Base-by-base conservation (phyloP, 805 yeast genomes). In the Scheffersomyces coipomensis region DNA sequence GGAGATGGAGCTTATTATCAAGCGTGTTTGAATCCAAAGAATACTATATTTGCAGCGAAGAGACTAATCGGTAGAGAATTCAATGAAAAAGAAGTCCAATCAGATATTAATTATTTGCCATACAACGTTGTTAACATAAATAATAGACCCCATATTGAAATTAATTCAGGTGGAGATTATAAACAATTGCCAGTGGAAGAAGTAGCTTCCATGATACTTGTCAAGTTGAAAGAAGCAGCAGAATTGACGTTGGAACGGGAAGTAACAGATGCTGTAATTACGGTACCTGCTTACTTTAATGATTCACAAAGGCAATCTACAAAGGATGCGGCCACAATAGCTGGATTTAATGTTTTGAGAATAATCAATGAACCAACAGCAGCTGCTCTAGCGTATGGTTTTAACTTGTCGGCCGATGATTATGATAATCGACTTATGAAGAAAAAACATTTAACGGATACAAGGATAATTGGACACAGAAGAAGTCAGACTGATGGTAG, bases 1-100 rank as follows among this genome's bases (percentile, higher is more conserved):
- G 97, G 97, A 68, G 97, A 89, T 71, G 96, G 97, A 53, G 98
- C 97, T 45, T 91, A 91, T 82, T 91, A 91, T 71, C 97, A 91
- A 75, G 96, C 96, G 41, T 96, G 97, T 51, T 86, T 90, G 83
- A 91, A 91, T 74, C 97, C 97, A 38, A 52, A 73, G 45, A 90
- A 90, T 78, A 90, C 97, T 33, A 90, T 90, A 45, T 90, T 90
- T 58, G 97, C 90, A 59, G 96, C 96, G 58, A 90, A 90, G 77
- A 85, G 97, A 75, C 79, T 90, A 63, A 90, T 90, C 62, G 95
- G 95, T 53, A 81, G 73, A 79, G 87, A 66, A 62, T 87, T 83
- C 58, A 67, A 70, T 50, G 97, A 90, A 58, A 76, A 82, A 34
- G 91, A 83, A 56, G 93, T 89, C 40, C 81, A 77, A 52, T 75